A percentile compares a stretch with the other conserved stretches of the same genome.
phyloP scores from a whole-genome alignment of 192 early-diverging fungal genomes.

The Entomortierella beljakovae region DNA sequence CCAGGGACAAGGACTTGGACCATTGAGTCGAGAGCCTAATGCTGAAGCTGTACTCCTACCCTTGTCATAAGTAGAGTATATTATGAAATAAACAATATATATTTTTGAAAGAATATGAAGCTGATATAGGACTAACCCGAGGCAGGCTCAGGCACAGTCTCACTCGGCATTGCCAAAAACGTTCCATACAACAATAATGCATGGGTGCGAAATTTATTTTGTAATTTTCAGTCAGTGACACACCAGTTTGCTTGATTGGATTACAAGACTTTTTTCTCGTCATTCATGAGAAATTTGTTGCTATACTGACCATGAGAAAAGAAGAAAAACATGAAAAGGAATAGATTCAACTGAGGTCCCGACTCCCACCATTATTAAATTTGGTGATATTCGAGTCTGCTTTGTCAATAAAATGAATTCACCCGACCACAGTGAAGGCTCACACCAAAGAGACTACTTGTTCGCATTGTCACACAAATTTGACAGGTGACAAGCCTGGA shows the following conservation, averaged over 20 bases:
- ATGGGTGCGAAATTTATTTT: too few relatives aligned
- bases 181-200: too few relatives aligned
- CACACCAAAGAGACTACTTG: background rate
- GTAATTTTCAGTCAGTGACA: too few relatives aligned
- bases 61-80: constrained; percentile 22
- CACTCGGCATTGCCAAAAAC: too few relatives aligned
- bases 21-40: constrained; percentile 25
- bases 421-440: background rate
- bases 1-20: constrained; percentile 12
- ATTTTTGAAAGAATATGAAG: background rate
- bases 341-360: too few relatives aligned
- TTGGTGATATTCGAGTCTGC: background rate
- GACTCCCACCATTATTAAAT: background rate
- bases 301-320: too few relatives aligned
- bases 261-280: too few relatives aligned
- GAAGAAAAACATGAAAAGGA: too few relatives aligned
- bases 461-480: constrained; percentile 24
- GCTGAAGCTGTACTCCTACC: constrained; percentile 28
- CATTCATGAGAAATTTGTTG: too few relatives aligned
- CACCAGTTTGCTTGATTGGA: too few relatives aligned
- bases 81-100: background rate
- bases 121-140: background rate
- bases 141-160: too few relatives aligned
- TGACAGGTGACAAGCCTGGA: constrained; percentile 7
- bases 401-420: background rate